Evolutionary conservation across 2,329 filamentous ascomycete species (phyloP), one percentile per base, ranked within the genome.

Genomic region (Anthostomella pinea): DNA sequence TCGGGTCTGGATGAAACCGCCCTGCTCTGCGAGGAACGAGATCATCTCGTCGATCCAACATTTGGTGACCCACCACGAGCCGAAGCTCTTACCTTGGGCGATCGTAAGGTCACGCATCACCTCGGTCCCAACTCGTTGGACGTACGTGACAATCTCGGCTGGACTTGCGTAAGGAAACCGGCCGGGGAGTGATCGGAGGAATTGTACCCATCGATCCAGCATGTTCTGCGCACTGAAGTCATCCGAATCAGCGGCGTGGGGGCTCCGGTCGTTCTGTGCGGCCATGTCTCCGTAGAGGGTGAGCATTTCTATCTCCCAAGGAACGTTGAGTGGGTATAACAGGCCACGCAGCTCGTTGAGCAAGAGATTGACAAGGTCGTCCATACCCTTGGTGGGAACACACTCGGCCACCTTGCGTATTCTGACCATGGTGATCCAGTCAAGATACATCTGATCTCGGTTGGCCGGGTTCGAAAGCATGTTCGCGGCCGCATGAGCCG

Each of bases 21-120:
- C 91, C 52, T 90, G 83, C 54, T 94, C 88, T 1, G 87, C 88
- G 49, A 95, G 72, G 75, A 94, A 96, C 39, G 85, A 75, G 32
- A 89, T 80, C 87, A 95, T 94, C 66, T 97, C 91, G 56, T 96
- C 90, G 34, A 96, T 78, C 73, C 91, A 97, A 39, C 91, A 90
- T 60, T 96, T 95, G 3, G 89, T 89, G 39, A 96, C 86, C 87
- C 87, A 93, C 88, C 88, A 94, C 5, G 85, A 83, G n/a, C 86
- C 84, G 56, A 91, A 94, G 55, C 85, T 90, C 56, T 83, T 80
- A 13, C 84, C 85, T 47, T 85, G 82, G 25, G 79, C 74, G 33
- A 93, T 81, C 1, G 87, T 93, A 39, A 94, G 76, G 52, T 94
- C 88, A 36, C 87, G 76, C 68, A 93, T 79, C 13, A 87, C 83